These are phyloP conservation scores for Curvularia lunata DNA, from an alignment of 2,329 filamentous ascomycete species.

Conservation along the genomic window DNA sequence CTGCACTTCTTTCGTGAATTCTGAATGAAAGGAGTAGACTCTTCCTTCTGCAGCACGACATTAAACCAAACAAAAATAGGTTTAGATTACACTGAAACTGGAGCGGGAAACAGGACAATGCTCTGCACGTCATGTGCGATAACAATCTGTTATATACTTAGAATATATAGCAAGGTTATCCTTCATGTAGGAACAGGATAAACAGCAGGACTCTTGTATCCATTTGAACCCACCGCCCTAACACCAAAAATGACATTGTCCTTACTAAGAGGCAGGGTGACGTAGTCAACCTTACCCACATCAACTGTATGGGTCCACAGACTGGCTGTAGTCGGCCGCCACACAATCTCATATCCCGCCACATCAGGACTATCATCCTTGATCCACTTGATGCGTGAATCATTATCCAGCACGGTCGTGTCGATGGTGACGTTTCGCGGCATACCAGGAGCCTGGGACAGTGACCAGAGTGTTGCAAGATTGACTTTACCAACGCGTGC, in stretches of 20 bases:
- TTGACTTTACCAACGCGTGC: slow-evolving; percentile 63
- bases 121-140: not conserved
- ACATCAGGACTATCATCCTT: slow-evolving; percentile 51
- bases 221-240: slow-evolving; percentile 58
- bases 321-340: slow-evolving; percentile 58
- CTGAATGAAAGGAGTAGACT: too few species aligned
- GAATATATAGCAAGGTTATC: too few species aligned
- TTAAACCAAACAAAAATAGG: too few species aligned
- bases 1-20: too few species aligned
- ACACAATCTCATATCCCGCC: slow-evolving; percentile 62
- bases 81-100: not conserved
- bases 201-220: slow-evolving; percentile 58
- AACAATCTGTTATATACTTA: too few species aligned
- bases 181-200: slow-evolving; percentile 50
- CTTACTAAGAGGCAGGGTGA: slow-evolving; percentile 59
- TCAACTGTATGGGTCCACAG: slow-evolving; percentile 59
- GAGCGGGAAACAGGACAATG: not conserved
- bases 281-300: slow-evolving; percentile 57
- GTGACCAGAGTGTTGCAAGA: slow-evolving; percentile 60
- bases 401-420: slow-evolving; percentile 56
- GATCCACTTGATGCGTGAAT: slow-evolving; percentile 59
- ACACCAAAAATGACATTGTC: slow-evolving; percentile 66
- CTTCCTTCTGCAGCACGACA: too few species aligned
- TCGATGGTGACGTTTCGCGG: slow-evolving; percentile 59
- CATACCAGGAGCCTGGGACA: slow-evolving; percentile 59